A percentile compares a stretch with the other conserved stretches of the same genome.
Evolutionary conservation across 139 green algal genomes (phyloP).

Genomic region (Chlorella sp.): DNA sequence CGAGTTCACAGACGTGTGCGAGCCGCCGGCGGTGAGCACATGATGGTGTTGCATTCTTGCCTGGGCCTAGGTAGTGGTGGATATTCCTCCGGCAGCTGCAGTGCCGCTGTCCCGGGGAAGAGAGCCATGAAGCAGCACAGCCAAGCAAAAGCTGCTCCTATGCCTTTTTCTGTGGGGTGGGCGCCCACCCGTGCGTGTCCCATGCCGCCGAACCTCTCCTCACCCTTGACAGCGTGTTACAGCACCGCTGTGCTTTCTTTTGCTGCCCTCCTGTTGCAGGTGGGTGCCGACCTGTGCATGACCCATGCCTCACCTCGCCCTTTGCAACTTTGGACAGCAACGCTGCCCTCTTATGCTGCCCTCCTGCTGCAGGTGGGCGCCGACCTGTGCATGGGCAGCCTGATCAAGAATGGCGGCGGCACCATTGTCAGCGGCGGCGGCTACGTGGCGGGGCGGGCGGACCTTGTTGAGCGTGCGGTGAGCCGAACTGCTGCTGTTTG

Average conservation of each 20-base stretch:
- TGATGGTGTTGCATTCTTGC: too few species aligned
- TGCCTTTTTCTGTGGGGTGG: not conserved
- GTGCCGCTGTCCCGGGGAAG: too few species aligned
- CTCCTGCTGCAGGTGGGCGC: constrained; percentile 91
- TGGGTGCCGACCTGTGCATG: too few species aligned
- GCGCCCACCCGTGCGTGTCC: not conserved
- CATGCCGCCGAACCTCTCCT: not conserved
- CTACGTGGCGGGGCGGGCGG: constrained; percentile 87
- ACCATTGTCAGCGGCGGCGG: constrained; percentile 89
- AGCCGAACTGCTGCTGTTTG: too few species aligned
- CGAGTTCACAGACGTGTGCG: constrained; percentile 91
- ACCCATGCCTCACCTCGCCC: too few species aligned
- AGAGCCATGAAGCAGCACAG: too few species aligned
- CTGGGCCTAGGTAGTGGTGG: not conserved
- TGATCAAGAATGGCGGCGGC: constrained; percentile 97
- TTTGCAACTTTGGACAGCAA: too few species aligned
- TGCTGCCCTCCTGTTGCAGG: too few species aligned
- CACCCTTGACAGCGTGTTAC: too few species aligned
- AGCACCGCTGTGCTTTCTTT: too few species aligned
- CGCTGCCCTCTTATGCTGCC: too few species aligned
- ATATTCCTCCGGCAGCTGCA: not conserved
- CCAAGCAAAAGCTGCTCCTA: too few species aligned
- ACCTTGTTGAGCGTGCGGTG: constrained; percentile 76
- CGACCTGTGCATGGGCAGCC: constrained; percentile 90
- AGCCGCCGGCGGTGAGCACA: constrained; percentile 72